Evolutionary conservation across 495 filamentous ascomycete genomes (phyloP), one percentile per base, ranked within the genome.

Genomic region (Neurospora sp.): DNA sequence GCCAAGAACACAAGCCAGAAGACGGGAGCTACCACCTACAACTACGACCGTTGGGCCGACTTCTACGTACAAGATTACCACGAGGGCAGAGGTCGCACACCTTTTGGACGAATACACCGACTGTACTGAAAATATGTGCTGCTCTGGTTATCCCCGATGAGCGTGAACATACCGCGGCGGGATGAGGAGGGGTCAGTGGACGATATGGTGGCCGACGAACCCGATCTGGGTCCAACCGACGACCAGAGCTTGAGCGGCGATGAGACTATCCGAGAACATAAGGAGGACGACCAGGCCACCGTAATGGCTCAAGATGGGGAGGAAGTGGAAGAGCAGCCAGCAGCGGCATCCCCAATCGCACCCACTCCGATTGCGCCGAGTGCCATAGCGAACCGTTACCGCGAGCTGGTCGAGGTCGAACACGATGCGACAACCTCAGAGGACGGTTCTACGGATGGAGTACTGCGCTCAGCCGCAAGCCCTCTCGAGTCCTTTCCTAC

Each of bases 401-500:
- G 80, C 18, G 79, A 83, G 72, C 75, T 84, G n/a, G 77, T 83
- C n/a, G 77, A 79, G 39, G 79, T 82, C 35, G 78, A 75, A 41
- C 77, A 75, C 38, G 54, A 66, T 66, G 54, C 27, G n/a, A 79
- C 82, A 72, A 73, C 69, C 10, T 87, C 86, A 11, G 85, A 86
- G 72, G 85, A 86, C 74, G 85, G 85, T 11, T 85, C 82, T 6
- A 76, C 76, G 11, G 83, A 84, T 71, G 82, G 76, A 37, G 70
- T 84, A 6, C 82, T 84, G 20, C 75, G 81, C 72, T 79, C 81
- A 41, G 80, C 78, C 27, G 83, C 77, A 11, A 88, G 87, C 71
- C 87, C 86, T 39, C 79, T 82, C 23, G 85, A 84, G 73, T 88
- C 86, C 14, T 70, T 86, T 10, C 76, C 89, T 54, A 96, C 93